Conservation (phyloP, 257 asterid species). For the Paulownia fortunei region DNA sequence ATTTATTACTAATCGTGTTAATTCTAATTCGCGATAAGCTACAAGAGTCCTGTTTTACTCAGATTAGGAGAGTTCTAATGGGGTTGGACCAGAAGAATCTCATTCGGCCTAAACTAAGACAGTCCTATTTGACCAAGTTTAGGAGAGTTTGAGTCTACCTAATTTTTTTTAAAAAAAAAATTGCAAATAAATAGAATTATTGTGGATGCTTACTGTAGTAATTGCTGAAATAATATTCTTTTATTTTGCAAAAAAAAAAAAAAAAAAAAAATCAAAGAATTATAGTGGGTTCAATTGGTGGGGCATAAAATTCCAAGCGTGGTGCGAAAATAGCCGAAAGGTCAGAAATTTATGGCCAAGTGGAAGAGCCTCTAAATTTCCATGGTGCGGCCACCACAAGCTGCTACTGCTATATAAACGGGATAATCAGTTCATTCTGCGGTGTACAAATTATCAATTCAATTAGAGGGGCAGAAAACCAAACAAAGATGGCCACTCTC, state of each 20-base stretch:
- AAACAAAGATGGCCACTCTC: conserved; percentile 40
- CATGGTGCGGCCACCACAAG: not conserved
- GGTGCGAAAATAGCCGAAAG: conserved; percentile 36
- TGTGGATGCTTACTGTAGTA: too few species aligned
- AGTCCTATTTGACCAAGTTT: too few species aligned
- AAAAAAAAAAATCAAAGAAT: not conserved
- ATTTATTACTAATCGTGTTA: not conserved
- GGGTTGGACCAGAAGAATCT: too few species aligned
- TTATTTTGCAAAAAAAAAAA: not conserved
- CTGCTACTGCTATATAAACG: conserved; percentile 4
- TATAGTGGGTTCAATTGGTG: conserved; percentile 31
- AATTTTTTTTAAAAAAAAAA: not conserved
- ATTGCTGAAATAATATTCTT: too few species aligned
- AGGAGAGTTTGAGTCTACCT: too few species aligned
- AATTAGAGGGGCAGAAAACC: too few species aligned
- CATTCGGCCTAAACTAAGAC: not conserved
- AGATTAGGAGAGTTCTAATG: not conserved
- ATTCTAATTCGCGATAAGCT: too few species aligned
- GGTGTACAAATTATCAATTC: not conserved
- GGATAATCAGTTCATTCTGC: not conserved
- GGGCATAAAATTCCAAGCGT: conserved; percentile 23
- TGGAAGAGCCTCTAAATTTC: conserved; percentile 36
- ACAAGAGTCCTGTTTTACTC: too few species aligned
- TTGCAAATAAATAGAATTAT: not conserved
- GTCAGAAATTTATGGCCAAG: conserved; percentile 43